Percentiles rank a stretch among this genome's conserved stretches.
phyloP scores from a whole-genome alignment of 768 basidiomycete genomes.

The Termitomyces sp. region DNA sequence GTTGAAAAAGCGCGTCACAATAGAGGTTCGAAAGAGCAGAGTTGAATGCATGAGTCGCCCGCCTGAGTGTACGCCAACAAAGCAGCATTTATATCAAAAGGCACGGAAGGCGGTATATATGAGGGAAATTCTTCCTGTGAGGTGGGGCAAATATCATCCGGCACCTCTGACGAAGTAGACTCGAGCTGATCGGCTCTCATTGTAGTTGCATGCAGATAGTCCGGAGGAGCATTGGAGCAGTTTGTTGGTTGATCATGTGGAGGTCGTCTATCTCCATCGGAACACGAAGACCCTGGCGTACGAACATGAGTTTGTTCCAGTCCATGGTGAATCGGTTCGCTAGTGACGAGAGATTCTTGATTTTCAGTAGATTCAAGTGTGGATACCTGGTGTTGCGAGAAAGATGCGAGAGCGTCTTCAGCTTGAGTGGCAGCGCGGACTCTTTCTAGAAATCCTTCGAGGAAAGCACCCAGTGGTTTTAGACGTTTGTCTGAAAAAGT shows the following conservation, averaged over 20 bases:
- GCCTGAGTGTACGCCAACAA: conserved; percentile 6
- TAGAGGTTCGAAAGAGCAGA: neutral
- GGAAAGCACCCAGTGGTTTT: conserved; percentile 33
- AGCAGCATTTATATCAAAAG: conserved; percentile 17
- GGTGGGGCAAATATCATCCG: neutral
- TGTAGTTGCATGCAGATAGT: neutral
- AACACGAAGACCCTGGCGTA: neutral
- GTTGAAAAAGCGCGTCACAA: neutral
- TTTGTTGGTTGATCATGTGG: neutral
- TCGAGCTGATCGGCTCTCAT: neutral
- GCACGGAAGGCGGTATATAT: conserved; percentile 2
- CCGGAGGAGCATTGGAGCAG: neutral
- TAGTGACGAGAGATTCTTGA: neutral
- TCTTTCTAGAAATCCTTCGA: conserved; percentile 35
- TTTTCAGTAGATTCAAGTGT: neutral
- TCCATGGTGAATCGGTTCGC: neutral
- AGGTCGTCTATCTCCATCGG: neutral
- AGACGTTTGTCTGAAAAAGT: conserved; percentile 20
- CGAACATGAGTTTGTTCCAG: neutral
- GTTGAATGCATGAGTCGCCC: neutral
- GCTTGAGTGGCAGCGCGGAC: conserved; percentile 28
- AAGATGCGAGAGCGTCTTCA: conserved; percentile 1
- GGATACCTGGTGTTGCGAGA: neutral
- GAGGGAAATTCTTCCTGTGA: conserved; percentile 7
- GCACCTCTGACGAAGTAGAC: neutral